A percentile compares a stretch with the other conserved stretches of the same genome.
Evolutionary conservation across 2,329 filamentous ascomycete species (phyloP).

Genomic region (Paradendryphiella salina): DNA sequence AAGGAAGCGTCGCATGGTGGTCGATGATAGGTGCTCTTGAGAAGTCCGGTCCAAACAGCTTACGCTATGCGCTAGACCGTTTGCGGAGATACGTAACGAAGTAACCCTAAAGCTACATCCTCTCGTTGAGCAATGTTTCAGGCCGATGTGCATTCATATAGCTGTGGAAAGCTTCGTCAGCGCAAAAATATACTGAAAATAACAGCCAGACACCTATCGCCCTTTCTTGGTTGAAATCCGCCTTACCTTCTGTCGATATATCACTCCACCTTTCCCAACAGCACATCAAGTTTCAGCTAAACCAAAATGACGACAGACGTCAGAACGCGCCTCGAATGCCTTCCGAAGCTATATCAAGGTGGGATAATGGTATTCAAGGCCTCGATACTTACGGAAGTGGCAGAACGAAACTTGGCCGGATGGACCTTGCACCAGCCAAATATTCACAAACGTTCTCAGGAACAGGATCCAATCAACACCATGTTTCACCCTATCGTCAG

Average conservation of each 20-base stretch:
- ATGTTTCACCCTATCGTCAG: neutral
- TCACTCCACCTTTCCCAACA: neutral
- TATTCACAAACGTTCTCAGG: neutral
- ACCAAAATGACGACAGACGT: neutral
- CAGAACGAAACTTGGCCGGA: neutral
- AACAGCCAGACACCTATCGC: neutral
- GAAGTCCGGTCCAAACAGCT: neutral
- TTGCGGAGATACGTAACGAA: no score
- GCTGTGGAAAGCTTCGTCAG: no score
- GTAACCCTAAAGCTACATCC: no score
- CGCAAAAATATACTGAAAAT: no score
- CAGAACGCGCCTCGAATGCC: neutral
- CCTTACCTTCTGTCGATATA: neutral
- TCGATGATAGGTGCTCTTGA: neutral
- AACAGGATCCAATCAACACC: neutral
- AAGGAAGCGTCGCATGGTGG: neutral
- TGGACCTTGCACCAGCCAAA: neutral
- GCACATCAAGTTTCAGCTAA: neutral
- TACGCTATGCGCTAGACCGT: no score
- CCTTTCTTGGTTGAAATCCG: neutral
- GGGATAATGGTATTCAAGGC: neutral
- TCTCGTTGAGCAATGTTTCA: no score
- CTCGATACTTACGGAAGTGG: neutral
- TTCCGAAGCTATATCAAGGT: slow-evolving; percentile 4
- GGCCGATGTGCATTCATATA: no score